These are phyloP conservation scores for Cercospora beticola DNA, from an alignment of 2,329 filamentous ascomycete species.

Conservation along the genomic window DNA sequence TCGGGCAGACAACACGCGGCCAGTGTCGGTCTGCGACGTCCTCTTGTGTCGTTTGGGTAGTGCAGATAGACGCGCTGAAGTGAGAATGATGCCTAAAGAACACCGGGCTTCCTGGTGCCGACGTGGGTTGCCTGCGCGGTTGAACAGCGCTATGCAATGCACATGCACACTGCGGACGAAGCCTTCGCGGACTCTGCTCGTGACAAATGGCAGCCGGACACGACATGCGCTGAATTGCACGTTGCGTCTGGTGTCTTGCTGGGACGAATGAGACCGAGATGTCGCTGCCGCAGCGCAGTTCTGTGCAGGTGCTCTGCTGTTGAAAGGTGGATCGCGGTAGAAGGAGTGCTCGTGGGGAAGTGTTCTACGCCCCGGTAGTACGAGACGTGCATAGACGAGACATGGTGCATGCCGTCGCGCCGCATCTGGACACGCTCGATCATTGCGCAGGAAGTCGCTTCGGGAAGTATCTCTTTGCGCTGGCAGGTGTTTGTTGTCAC, in stretches of 20 bases:
- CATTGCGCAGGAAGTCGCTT: background rate
- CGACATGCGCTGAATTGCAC: conserved; percentile 15
- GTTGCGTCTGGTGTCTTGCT: background rate
- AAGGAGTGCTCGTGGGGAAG: background rate
- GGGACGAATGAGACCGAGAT: background rate
- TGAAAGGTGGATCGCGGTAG: background rate
- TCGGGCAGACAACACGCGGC: background rate
- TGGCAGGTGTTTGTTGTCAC: background rate
- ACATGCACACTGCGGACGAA: conserved; percentile 6
- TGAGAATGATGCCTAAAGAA: conserved; percentile 15
- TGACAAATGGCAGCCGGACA: conserved; percentile 21
- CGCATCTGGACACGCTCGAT: background rate
- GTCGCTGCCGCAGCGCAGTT: background rate
- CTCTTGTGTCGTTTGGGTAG: background rate
- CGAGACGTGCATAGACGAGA: conserved; percentile 10
- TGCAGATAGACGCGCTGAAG: background rate
- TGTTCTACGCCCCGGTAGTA: conserved; percentile 1
- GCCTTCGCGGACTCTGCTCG: conserved; percentile 8
- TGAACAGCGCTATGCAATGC: conserved; percentile 16
- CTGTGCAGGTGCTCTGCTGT: background rate
- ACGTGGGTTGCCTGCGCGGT: conserved; percentile 10
- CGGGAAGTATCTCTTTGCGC: background rate
- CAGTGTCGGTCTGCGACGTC: background rate
- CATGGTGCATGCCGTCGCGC: background rate
- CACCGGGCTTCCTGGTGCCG: conserved; percentile 24